Evolutionary conservation across 441 rosid genomes (phyloP).

Genomic region (Gossypium gossypioides): DNA sequence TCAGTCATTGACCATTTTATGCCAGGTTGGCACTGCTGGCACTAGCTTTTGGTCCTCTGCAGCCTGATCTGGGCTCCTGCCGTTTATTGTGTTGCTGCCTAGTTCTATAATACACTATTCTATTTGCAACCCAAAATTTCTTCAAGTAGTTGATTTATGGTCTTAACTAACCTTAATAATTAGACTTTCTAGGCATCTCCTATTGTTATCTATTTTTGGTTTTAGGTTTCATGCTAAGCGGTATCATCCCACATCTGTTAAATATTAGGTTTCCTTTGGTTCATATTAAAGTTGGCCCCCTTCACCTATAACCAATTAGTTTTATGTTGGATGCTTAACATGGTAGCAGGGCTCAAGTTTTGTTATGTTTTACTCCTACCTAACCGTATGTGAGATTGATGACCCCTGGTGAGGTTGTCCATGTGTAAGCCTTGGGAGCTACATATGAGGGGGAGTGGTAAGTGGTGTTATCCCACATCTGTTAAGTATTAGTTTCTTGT

Average conservation of each 20-base stretch:
- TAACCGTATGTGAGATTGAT: background rate
- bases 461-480: background rate
- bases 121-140: background rate
- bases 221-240: background rate
- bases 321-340: no score
- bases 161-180: background rate
- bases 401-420: background rate
- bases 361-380: background rate
- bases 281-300: background rate
- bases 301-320: no score
- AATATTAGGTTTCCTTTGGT: background rate
- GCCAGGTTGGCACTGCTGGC: background rate
- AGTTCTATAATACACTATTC: background rate
- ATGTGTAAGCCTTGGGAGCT: background rate
- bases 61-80: background rate
- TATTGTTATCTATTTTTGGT: background rate
- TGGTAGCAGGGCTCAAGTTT: background rate
- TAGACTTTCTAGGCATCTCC: background rate
- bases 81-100: background rate
- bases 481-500: background rate
- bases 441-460: background rate
- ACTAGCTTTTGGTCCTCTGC: background rate
- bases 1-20: background rate
- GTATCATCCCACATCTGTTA: background rate
- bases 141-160: background rate